Evolutionary conservation across 257 asterid genomes (phyloP).

Genomic region (Scutellaria galericulata): DNA sequence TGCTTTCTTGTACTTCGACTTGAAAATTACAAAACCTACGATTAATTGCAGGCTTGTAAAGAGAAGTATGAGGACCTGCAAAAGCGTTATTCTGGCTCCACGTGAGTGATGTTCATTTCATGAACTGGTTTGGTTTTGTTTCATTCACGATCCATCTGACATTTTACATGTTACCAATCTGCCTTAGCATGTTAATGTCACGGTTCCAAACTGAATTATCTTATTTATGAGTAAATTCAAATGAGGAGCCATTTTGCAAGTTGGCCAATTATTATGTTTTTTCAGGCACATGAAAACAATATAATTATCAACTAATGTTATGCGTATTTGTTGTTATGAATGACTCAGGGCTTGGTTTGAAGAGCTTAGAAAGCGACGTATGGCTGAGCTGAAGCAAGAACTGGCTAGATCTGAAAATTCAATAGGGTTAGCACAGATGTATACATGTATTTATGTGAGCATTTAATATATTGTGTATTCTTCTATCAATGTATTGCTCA

Average conservation of each 20-base stretch:
- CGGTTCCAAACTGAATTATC: conserved; percentile 13
- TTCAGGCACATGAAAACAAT: neutral
- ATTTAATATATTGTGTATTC: conserved; percentile 4
- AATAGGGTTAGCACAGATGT: conserved; percentile 70
- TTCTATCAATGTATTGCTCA: neutral
- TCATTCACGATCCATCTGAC: conserved; percentile 21
- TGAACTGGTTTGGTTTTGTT: conserved; percentile 22
- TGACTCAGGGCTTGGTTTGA: conserved; percentile 79
- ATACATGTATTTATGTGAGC: conserved; percentile 32
- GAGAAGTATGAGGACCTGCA: conserved; percentile 74
- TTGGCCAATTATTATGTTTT: neutral
- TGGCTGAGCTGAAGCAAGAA: conserved; percentile 77
- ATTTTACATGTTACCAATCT: neutral
- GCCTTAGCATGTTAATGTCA: conserved; percentile 9
- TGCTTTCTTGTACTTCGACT: conserved; percentile 1
- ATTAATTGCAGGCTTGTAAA: conserved; percentile 75
- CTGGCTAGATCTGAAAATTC: conserved; percentile 77
- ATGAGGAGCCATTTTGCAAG: neutral
- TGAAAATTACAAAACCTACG: conserved; percentile 31
- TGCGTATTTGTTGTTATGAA: conserved; percentile 2
- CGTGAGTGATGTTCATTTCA: conserved; percentile 50
- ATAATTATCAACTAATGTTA: neutral
- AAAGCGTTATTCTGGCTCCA: conserved; percentile 69
- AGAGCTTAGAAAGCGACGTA: conserved; percentile 75
- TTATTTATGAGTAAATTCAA: neutral